Base-by-base conservation (phyloP, 2,329 filamentous ascomycete species). In the Cadophora sp. region DNA sequence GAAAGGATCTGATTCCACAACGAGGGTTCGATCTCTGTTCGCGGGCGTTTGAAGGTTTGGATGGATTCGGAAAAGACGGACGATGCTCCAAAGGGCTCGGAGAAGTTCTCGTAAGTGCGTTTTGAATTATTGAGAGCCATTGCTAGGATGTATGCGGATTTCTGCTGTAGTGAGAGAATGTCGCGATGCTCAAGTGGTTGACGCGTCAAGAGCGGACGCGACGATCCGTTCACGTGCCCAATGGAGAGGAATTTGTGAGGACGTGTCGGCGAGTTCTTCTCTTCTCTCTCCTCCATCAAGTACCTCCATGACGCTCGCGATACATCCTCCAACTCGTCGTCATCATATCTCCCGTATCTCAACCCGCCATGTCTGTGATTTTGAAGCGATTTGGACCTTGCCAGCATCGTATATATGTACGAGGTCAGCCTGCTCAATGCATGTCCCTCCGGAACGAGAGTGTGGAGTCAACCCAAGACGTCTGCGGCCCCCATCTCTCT, bases 111-210 rank as follows among this genome's bases (percentile, higher is more conserved):
- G 43, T 62, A 67, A 8, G 51, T 46, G 9, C 65, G 65, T 26
- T 67, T 67, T 26, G 65, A 59, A n/a, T 27, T 59, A 53, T 50
- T 63, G 19, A 51, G 60, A 22, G 65, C 50, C 65, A 67, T 67
- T 64, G 53, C 60, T 37, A 55, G 40, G 7, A 62, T 26, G 24
- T 6, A 31, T 62, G 59, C 59, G 24, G 59, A 62, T n/a, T 31
- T 48, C 26, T 31, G 14, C 12, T 48, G 59, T 22, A 62, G 37
- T 48, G 37, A 19, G 8, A 62, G 24, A 16, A 50, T 31, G 40
- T 48, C 59, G 31, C 31, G 22, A 59, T 40, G 11, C 22, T 59
- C 56, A 22, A 59, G 8, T 14, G 24, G 59, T 62, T 22, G 59
- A 62, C 59, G 24, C 40, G 59, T 26, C 58, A 62, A 62, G 59